Evolutionary conservation across 495 filamentous ascomycete species (phyloP), one percentile per base, ranked within the genome.

Genomic region (Penicillium diatomitis): DNA sequence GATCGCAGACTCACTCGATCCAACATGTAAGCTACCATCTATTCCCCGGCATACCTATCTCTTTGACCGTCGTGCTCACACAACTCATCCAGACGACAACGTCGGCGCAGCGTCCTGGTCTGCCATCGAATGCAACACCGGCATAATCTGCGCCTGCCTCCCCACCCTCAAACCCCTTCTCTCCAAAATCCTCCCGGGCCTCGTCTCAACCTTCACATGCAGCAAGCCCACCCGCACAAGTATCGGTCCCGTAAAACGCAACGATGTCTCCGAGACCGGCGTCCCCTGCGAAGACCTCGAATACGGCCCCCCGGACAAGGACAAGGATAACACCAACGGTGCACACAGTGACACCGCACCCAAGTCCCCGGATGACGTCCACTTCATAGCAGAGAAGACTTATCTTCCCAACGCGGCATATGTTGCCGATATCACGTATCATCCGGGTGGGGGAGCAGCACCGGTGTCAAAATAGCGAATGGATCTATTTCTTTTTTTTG

Each of bases 101-200:
- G 72, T 81, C 38, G 71, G 73, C 41, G 72, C 75, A 1, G 79
- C 78, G 0, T 75, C 73, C 48, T 96, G 89, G 89, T 90, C 86
- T 32, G 84, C 85, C n/a, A 76, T 96, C 47, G 90, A 95, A 70
- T 88, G 92, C 65, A 90, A 95, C 60, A 74, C 72, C 0, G 81
- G 87, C n/a, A 92, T 95, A 55, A 84, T 90, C 52, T 91, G 87
- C 56, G 89, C 85, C 45, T 95, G 88, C 57, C 80, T 95, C 10
- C 90, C 90, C 7, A 91, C 85, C 1, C 69, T 95, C 31, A 94
- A 92, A 53, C 90, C 90, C 4, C 72, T 95, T 9, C 72, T 88
- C 48, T 64, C 69, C n/a, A 61, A 54, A 3, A 29, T 72, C 35
- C 44, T 68, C 8, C 69, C 67, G 0, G 58, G 61, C 30, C 49